Evolutionary conservation across 441 rosid species (phyloP), one percentile per base, ranked within the genome.

Genomic region (Erodium moschatum): DNA sequence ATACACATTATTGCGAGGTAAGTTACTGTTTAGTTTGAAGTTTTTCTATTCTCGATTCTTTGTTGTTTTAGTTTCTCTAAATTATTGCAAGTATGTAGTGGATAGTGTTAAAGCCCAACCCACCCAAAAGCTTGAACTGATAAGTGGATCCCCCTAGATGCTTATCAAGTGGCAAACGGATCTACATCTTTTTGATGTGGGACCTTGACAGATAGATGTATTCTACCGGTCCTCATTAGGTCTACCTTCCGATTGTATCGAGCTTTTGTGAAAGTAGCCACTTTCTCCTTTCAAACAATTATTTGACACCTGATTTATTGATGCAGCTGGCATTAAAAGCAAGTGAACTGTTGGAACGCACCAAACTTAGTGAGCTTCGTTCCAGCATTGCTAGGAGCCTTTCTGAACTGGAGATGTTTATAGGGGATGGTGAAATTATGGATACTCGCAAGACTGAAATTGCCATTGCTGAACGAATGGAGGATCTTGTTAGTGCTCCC

Each of bases 401-500:
- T 71, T 96, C 99, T 48, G 99, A 92, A 79, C 76, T 96, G 72
- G 99, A 96, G 83, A 96, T 96, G 98, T 90, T 92, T 81, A 90
- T 96, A 11, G 99, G 92, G 85, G 98, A 96, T 80, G 99, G 98
- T 71, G 99, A 92, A 83, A 87, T 73, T 82, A 87, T 96, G 96
- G 99, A 96, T 79, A 96, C 97, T 76, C 98, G 98, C 29, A 92
- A 87, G 82, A 85, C 97, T 78, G 92, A 90, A 81, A 90, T 86
- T 83, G 99, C 99, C 75, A 92, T 96, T 69, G 87, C 89, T 79
- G 98, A 96, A 82, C 87, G 99, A 65, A 96, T 92, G 89, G 97
- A 96, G 80, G 98, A 87, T 85, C 94, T 96, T 64, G 99, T 96
- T 52, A 85, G 87, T 71, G 87, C 94, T 81, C 93, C 99, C 71